phyloP scores from a whole-genome alignment of 148 eudicot species.

The Pharnaceum exiguum region DNA sequence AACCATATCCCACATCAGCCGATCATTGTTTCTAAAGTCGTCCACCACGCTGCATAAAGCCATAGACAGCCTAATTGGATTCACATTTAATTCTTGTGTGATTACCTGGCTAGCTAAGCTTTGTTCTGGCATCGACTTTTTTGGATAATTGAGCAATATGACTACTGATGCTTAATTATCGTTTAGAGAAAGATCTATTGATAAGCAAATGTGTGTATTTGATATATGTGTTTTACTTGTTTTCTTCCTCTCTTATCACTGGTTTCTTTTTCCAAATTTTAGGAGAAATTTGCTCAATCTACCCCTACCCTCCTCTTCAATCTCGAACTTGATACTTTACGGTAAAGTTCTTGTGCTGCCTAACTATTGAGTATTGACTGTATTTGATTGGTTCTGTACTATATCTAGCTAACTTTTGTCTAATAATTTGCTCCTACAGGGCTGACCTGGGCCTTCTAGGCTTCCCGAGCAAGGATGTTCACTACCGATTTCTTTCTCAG shows the following conservation, averaged over 20 bases:
- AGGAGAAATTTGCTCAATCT: conserved; percentile 83
- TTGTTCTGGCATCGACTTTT: no score
- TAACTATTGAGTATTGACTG: neutral
- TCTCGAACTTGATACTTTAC: conserved; percentile 93
- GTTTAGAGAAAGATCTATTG: no score
- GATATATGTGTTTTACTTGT: neutral
- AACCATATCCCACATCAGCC: neutral
- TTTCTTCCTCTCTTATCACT: neutral
- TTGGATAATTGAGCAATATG: no score
- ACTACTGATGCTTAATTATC: no score
- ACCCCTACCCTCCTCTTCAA: conserved; percentile 89
- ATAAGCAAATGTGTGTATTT: no score
- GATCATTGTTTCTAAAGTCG: no score
- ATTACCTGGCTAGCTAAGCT: no score
- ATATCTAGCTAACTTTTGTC: conserved; percentile 4
- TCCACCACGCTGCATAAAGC: no score
- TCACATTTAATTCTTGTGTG: no score
- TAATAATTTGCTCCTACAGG: conserved; percentile 37
- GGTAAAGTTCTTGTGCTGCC: conserved; percentile 39
- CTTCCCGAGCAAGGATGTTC: conserved; percentile 87
- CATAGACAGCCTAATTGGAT: no score
- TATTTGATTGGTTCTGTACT: neutral
- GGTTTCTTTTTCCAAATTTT: conserved; percentile 10
- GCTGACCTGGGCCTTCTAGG: conserved; percentile 95
- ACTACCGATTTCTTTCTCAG: conserved; percentile 91